phyloP scores from a whole-genome alignment of 2,329 filamentous ascomycete species.

The Trichoderma brevicompactum region DNA sequence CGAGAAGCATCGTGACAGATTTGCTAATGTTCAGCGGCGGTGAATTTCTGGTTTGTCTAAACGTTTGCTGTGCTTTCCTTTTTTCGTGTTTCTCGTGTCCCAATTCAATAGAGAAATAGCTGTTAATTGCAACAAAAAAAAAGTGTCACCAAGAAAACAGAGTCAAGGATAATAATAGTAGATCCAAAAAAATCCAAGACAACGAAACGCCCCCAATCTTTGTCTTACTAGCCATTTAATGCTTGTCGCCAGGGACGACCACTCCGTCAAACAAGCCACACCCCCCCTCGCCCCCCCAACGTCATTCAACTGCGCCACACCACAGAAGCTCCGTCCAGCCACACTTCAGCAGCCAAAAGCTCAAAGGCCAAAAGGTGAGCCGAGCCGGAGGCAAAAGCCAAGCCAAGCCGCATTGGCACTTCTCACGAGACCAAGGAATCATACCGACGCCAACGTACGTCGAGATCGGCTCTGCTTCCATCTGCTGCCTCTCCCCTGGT shows the following conservation, averaged over 20 bases:
- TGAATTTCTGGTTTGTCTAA: not conserved
- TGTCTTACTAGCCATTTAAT: no score
- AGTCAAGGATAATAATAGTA: no score
- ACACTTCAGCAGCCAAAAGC: slow-evolving; percentile 7
- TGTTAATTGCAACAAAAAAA: no score
- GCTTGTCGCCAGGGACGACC: slow-evolving; percentile 27
- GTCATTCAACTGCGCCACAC: slow-evolving; percentile 16
- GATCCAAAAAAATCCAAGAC: not conserved
- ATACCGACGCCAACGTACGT: not conserved
- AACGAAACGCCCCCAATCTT: not conserved
- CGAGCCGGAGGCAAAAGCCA: no score
- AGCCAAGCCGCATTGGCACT: slow-evolving; percentile 8
- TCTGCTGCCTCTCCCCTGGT: not conserved
- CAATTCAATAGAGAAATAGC: not conserved
- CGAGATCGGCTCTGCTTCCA: not conserved
- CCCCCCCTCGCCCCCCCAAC: slow-evolving; percentile 15
- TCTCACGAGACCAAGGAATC: slow-evolving; percentile 27
- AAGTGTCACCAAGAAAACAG: no score
- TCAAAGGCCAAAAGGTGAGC: not conserved
- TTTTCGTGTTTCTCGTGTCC: not conserved
- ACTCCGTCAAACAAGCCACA: slow-evolving; percentile 24
- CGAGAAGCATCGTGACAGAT: slow-evolving; percentile 77
- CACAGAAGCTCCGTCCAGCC: not conserved
- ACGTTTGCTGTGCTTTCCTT: not conserved
- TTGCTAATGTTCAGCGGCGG: not conserved